Base-by-base conservation (phyloP, 2,329 filamentous ascomycete genomes). In the Alternaria alternata region DNA sequence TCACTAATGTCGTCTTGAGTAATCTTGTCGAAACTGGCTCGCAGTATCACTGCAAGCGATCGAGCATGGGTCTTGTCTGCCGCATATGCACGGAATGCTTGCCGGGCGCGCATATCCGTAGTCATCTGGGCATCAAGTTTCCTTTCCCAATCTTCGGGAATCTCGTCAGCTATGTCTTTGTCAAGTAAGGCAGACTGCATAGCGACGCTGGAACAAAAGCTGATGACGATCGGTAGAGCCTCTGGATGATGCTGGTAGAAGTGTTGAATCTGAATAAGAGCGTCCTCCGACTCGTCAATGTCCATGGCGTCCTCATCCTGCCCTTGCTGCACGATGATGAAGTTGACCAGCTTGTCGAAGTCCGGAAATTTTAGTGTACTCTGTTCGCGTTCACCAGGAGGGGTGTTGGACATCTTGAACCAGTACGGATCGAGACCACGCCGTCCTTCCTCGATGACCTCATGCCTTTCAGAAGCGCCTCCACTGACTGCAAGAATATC, bases 361-460 rank as follows among this genome's bases (percentile, higher is more conserved):
- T 78, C 71, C 7, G 84, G 84, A 51, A 78, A 78, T 1, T 59
- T 43, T 5, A 77, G 46, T 11, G 62, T 55, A 32, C 51, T 62
- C 46, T 69, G 59, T n/a, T 71, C 67, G 14, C 62, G 56, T 38
- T 61, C 62, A 12, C 74, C 75, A 7, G 72, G 70, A 18, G 70
- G 53, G 30, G 74, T 71, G 24, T 90, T 89, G 12, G 89, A 78
- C 73, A 90, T 85, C 47, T 82, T 80, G 69, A 90, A 89, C 88
- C 88, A 91, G 72, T 91, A 90, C 11, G 89, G 89, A 78, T 97
- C 93, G 4, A 97, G 84, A 0, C 95, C 95, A 76, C 93, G 94
- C 62, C 88, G 89, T 2, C 93, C 95, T 80, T 98, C 94, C 74
- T 99, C 95, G 1, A 92, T 80, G 3, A 98, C 89, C 73, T 98